A percentile compares a stretch with the other conserved stretches of the same genome.
These are phyloP conservation scores for Neonothopanus nambi DNA, from an alignment of 1,284 basidiomycete species.

Conservation along the genomic window DNA sequence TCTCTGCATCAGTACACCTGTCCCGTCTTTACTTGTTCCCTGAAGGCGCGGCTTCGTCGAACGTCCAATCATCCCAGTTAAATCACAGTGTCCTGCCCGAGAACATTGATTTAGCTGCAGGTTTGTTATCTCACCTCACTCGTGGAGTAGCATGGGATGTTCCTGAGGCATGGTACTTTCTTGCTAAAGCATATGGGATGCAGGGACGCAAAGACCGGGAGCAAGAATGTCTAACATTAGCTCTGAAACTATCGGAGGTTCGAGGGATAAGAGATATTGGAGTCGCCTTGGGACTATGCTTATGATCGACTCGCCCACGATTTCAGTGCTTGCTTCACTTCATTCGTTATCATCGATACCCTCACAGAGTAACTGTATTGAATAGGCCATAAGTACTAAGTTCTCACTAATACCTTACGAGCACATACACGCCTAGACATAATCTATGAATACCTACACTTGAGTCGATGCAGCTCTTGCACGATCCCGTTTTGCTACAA, in stretches of 20 bases:
- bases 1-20: conserved; percentile 76
- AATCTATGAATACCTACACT: too few relatives aligned
- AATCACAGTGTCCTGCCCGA: conserved; percentile 33
- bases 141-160: conserved; percentile 81
- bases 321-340: too few relatives aligned
- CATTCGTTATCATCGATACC: too few relatives aligned
- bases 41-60: conserved; percentile 10
- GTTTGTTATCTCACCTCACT: conserved; percentile 62
- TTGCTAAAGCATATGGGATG: conserved; percentile 76
- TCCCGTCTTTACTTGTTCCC: conserved; percentile 71
- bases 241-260: conserved; percentile 72
- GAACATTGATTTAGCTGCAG: conserved; percentile 74
- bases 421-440: too few relatives aligned
- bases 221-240: conserved; percentile 73
- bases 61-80: background rate
- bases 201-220: conserved; percentile 74
- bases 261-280: conserved; percentile 65
- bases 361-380: too few relatives aligned
- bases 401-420: too few relatives aligned
- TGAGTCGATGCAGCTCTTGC: too few relatives aligned
- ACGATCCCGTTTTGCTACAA: too few relatives aligned
- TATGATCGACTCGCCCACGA: conserved; percentile 37
- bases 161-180: conserved; percentile 90
- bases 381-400: too few relatives aligned
- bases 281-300: conserved; percentile 68